Evolutionary conservation across 768 basidiomycete species (phyloP).

Genomic region (Glaciozyma martinii): DNA sequence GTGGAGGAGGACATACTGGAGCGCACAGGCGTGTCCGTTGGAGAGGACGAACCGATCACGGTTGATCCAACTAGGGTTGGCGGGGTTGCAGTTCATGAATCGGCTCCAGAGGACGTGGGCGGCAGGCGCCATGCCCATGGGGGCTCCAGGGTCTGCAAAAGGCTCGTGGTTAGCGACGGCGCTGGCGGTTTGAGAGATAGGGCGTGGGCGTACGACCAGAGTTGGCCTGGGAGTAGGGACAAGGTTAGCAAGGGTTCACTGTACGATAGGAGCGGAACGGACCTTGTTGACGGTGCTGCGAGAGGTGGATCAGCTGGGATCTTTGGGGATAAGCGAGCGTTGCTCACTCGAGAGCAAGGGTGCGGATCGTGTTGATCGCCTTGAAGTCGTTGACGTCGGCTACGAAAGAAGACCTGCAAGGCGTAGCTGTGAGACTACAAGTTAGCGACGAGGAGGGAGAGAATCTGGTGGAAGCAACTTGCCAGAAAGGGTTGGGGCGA

Average conservation of each 20-base stretch:
- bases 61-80: constrained; percentile 86
- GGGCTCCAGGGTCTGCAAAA: constrained; percentile 51
- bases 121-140: constrained; percentile 84
- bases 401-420: background rate
- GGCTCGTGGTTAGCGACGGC: background rate
- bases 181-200: background rate
- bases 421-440: no score
- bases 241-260: background rate
- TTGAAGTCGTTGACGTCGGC: constrained; percentile 27
- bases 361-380: constrained; percentile 36
- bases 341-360: constrained; percentile 32
- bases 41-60: constrained; percentile 95
- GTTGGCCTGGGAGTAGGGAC: constrained; percentile 55
- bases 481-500: no score
- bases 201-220: constrained; percentile 60
- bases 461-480: no score
- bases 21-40: constrained; percentile 82
- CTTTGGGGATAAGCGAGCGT: no score
- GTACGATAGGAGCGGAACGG: no score
- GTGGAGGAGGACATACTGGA: constrained; percentile 74
- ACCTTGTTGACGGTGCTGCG: constrained; percentile 34
- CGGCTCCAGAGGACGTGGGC: constrained; percentile 75
- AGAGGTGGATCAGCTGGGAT: background rate
- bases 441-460: no score
- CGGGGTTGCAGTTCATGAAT: constrained; percentile 80